Percentiles rank a stretch among this genome's conserved stretches.
Conservation (phyloP, 106 monocot genomes). For the Dendrobium catenatum region DNA sequence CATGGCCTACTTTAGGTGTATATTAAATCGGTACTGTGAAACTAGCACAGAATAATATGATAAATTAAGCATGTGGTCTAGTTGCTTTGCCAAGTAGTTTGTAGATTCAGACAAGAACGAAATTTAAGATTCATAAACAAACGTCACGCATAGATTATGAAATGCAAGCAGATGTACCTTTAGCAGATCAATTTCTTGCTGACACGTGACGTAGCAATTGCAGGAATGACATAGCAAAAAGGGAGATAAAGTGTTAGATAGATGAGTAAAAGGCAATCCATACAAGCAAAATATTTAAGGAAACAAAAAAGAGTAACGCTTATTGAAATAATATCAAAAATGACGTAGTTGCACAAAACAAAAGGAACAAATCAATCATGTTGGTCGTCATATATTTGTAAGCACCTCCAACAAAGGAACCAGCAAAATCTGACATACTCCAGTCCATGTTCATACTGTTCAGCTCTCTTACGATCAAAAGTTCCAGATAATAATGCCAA, state of each 20-base stretch:
- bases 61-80: neutral
- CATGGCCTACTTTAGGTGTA: neutral
- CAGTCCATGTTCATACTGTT: neutral
- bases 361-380: neutral
- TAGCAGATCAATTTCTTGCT: conserved; percentile 88
- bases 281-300: neutral
- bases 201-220: conserved; percentile 12
- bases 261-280: neutral
- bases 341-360: neutral
- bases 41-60: neutral
- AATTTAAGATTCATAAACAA: neutral
- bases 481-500: neutral
- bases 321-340: neutral
- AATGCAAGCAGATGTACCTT: conserved; percentile 38
- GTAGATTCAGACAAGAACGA: neutral
- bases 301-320: neutral
- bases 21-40: neutral
- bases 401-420: neutral
- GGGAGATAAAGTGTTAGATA: neutral
- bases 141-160: neutral
- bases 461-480: neutral
- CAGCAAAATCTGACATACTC: neutral
- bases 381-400: neutral
- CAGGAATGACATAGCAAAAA: neutral
- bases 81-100: neutral